A percentile compares a stretch with the other conserved stretches of the same genome.
Evolutionary conservation across 257 asterid species (phyloP).

Genomic region (Nyctanthes arbortristis): DNA sequence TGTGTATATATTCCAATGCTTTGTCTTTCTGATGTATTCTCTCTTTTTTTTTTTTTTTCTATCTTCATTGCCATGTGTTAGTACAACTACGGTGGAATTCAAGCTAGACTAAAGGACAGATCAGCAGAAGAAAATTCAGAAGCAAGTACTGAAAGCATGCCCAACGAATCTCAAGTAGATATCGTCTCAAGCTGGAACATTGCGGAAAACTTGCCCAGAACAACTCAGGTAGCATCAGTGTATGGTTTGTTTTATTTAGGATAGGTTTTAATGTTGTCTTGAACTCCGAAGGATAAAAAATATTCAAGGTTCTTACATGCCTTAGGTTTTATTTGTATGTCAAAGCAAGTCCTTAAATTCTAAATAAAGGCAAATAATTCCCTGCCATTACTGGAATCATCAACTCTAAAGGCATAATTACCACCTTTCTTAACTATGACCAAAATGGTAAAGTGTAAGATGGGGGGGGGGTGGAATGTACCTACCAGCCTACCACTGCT

Average conservation of each 20-base stretch:
- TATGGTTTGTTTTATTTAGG: not conserved
- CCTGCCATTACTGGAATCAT: conserved; percentile 15
- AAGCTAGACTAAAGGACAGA: conserved; percentile 55
- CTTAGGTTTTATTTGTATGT: conserved; percentile 22
- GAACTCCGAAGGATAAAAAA: conserved; percentile 12
- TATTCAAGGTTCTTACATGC: conserved; percentile 16
- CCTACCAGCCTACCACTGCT: not conserved
- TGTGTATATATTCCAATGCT: not conserved
- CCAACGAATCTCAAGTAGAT: conserved; percentile 58
- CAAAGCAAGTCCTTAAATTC: not conserved
- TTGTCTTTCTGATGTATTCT: conserved; percentile 22
- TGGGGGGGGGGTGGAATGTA: conserved; percentile 3
- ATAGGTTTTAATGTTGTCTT: conserved; percentile 15
- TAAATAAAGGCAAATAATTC: not conserved
- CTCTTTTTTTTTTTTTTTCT: not conserved
- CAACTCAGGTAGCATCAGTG: conserved; percentile 63
- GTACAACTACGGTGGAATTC: conserved; percentile 97
- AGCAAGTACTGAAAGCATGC: conserved; percentile 38
- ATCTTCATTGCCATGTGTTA: conserved; percentile 25
- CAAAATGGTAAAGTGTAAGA: conserved; percentile 7
- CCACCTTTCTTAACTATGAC: conserved; percentile 9
- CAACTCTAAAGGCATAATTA: conserved; percentile 2
- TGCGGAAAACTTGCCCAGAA: conserved; percentile 74
- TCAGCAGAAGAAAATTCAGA: conserved; percentile 49
- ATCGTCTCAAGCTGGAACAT: conserved; percentile 85